Conservation (phyloP, 2,329 filamentous ascomycete genomes). For the Hypoxylon sp. region DNA sequence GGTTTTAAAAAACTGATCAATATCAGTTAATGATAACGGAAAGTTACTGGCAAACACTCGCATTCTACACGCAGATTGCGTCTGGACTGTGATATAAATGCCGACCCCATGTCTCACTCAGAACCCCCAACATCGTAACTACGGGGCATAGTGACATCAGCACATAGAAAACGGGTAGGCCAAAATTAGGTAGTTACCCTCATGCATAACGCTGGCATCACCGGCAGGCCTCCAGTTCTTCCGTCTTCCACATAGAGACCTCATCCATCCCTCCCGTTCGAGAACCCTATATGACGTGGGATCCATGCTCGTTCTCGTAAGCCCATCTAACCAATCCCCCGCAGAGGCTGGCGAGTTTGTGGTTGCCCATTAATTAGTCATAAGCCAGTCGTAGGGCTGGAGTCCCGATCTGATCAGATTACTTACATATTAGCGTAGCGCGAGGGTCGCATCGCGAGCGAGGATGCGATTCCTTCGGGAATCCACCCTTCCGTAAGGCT, state of each 20-base stretch:
- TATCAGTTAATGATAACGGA: constrained; percentile 5
- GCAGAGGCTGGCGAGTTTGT: background rate
- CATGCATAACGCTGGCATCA: constrained; percentile 1
- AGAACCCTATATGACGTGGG: background rate
- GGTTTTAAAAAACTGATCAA: background rate
- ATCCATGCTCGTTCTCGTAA: constrained; percentile 5
- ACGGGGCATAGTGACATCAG: background rate
- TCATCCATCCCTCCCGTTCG: background rate
- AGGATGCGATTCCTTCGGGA: constrained; percentile 30
- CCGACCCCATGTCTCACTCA: background rate
- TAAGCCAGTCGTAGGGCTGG: constrained; percentile 28
- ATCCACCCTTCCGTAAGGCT: constrained; percentile 35
- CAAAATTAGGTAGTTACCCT: background rate
- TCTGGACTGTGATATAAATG: background rate
- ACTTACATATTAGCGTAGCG: constrained; percentile 10
- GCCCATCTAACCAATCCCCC: constrained; percentile 10
- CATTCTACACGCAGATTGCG: background rate
- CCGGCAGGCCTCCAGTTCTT: constrained; percentile 15
- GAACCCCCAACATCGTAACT: background rate
- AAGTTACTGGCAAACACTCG: background rate
- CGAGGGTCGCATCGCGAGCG: constrained; percentile 16
- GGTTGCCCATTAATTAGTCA: constrained; percentile 11
- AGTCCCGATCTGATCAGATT: constrained; percentile 36
- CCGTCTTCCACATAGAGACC: constrained; percentile 6
- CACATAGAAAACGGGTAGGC: background rate